Evolutionary conservation across 2,329 filamentous ascomycete genomes (phyloP).

Genomic region (Ophiostoma sp.): DNA sequence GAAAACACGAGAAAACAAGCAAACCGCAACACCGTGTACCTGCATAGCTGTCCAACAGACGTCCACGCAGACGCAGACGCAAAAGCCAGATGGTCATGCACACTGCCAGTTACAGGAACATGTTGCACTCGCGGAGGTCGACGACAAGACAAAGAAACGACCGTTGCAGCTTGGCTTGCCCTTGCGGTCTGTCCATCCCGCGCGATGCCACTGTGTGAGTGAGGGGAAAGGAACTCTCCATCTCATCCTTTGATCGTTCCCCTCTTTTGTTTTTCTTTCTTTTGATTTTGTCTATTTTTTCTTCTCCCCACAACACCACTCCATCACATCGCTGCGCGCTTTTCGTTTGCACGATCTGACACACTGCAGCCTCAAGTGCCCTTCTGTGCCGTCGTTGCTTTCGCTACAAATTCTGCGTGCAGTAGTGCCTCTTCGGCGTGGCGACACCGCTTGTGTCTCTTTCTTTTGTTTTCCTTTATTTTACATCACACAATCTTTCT

Average conservation of each 20-base stretch:
- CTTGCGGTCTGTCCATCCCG: not conserved
- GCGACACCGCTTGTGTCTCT: not conserved
- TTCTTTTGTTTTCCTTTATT: not conserved
- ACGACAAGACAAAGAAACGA: not conserved
- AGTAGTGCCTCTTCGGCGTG: conserved; percentile 7
- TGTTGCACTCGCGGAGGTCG: not conserved
- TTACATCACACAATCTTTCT: not conserved
- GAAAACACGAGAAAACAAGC: not conserved
- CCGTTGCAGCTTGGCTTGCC: not conserved
- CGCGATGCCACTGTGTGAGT: not conserved
- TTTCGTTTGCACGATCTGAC: not conserved
- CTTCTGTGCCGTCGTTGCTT: conserved; percentile 17
- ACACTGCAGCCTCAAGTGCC: not conserved
- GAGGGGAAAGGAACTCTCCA: too few relatives aligned
- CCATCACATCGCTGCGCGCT: not conserved
- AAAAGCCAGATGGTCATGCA: not conserved
- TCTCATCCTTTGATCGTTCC: not conserved
- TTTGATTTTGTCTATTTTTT: not conserved
- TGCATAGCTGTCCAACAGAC: not conserved
- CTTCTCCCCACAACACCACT: not conserved
- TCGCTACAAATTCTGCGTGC: not conserved
- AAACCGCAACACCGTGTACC: not conserved
- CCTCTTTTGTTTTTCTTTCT: not conserved
- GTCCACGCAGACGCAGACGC: not conserved
- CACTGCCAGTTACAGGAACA: not conserved